Evolutionary conservation across 2,329 filamentous ascomycete species (phyloP), one percentile per base, ranked within the genome.

Genomic region (Truncatella angustata): DNA sequence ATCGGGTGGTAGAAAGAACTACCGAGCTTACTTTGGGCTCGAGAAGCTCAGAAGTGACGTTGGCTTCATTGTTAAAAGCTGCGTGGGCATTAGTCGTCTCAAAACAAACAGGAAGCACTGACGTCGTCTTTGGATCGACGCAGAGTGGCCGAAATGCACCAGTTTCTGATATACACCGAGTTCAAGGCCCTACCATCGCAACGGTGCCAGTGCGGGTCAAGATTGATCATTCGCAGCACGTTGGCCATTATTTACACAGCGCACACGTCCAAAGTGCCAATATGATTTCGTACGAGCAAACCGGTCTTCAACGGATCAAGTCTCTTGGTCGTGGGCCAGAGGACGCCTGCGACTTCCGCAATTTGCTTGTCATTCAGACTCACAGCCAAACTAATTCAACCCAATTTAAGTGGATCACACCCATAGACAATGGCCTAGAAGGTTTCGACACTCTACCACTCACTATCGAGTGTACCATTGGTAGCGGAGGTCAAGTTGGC

Each of bases 211-310:
- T 74, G 5, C 67, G 71, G 14, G 64, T 75, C 4, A 56, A 53
- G 2, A 42, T 73, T 7, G 63, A 63, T 21, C 53, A 59, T 2
- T 59, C 63, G 5, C 56, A 58, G 3, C 55, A 60, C 0, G 63
- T 74, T 5, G 54, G 58, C 0, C 64, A 39, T 3, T 52, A 44
- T n/a, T 37, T 54, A 2, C 43, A 46, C 12, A 32, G 37, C 23
- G 20, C 51, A 12, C 49, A 54, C n/a, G 14, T 30, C 6, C 16
- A 52, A 34, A 30, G 35, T 1, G 69, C 76, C 0, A 65, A 73
- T 4, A 75, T 77, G 56, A 76, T 80, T 10, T 73, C 75, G 1
- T 73, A 80, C 58, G 73, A 81, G 54, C 78, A 83, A 55, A 26
- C 37, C 3, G 52, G 52, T 18, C 49, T 54, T 5, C 49, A 51